These are phyloP conservation scores for Penicillium flavigenum DNA, from an alignment of 495 filamentous ascomycete genomes.

Conservation along the genomic window DNA sequence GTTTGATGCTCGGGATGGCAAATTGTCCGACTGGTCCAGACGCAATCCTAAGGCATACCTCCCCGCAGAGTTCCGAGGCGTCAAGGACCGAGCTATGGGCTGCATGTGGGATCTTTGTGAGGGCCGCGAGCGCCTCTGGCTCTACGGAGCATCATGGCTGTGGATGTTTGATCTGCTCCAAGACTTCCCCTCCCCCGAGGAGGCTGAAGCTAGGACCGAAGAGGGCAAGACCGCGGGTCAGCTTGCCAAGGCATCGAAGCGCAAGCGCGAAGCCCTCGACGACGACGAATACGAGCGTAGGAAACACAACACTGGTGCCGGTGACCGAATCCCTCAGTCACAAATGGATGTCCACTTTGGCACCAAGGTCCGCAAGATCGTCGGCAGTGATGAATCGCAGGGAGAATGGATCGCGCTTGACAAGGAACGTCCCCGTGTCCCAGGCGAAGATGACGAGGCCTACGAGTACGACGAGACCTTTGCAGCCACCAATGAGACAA, in stretches of 20 bases:
- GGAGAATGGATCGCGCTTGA: conserved; percentile 46
- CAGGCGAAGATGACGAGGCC: conserved; percentile 50
- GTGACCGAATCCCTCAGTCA: conserved; percentile 58
- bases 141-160: conserved; percentile 81
- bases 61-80: conserved; percentile 66
- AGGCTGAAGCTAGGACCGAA: conserved; percentile 26
- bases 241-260: conserved; percentile 37
- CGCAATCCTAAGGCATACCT: conserved; percentile 73
- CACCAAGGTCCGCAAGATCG: conserved; percentile 55
- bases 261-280: conserved; percentile 44
- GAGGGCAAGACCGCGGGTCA: conserved; percentile 25
- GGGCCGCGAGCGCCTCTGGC: conserved; percentile 66
- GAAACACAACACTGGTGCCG: conserved; percentile 56
- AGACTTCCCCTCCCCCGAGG: conserved; percentile 57
- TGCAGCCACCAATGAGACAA: conserved; percentile 31
- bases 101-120: conserved; percentile 74
- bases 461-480: conserved; percentile 40
- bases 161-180: conserved; percentile 88
- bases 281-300: conserved; percentile 37
- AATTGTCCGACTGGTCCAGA: conserved; percentile 79
- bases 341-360: conserved; percentile 57
- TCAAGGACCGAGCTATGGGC: conserved; percentile 76
- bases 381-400: conserved; percentile 41
- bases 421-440: conserved; percentile 41
- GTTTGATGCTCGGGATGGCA: conserved; percentile 71